Percentiles rank a stretch among this genome's conserved stretches.
Conservation (phyloP, 2,329 filamentous ascomycete genomes). For the Colletotrichum plurivorum region DNA sequence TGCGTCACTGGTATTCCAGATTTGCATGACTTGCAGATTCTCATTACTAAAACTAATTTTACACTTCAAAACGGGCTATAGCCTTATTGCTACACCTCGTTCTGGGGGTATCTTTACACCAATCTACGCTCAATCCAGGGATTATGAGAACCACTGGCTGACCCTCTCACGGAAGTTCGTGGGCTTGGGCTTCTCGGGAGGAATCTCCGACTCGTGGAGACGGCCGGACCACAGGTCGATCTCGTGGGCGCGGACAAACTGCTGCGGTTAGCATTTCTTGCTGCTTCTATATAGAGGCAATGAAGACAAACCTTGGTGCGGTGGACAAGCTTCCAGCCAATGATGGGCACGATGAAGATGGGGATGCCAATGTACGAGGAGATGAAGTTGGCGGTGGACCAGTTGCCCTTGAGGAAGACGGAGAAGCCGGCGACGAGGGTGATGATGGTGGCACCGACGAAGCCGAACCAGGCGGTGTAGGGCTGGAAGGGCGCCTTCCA, state of each 20-base stretch:
- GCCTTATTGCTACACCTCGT: not conserved
- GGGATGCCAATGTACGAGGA: conserved; percentile 77
- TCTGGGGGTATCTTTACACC: not conserved
- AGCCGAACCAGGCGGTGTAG: conserved; percentile 58
- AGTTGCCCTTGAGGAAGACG: conserved; percentile 73
- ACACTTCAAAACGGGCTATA: not conserved
- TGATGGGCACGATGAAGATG: conserved; percentile 65
- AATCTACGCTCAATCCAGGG: too few species aligned
- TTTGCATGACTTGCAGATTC: not conserved
- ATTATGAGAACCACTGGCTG: conserved; percentile 36
- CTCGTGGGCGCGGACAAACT: conserved; percentile 44
- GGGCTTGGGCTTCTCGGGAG: conserved; percentile 32
- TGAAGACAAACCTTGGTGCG: conserved; percentile 29
- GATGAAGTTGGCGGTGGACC: conserved; percentile 69
- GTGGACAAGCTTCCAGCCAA: conserved; percentile 55
- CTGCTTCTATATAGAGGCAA: not conserved
- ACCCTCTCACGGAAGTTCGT: conserved; percentile 29
- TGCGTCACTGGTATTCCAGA: too few species aligned
- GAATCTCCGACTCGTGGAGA: conserved; percentile 38
- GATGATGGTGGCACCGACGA: conserved; percentile 59
- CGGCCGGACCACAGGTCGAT: conserved; percentile 48
- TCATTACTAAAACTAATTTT: conserved; percentile 1
- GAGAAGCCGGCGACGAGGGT: conserved; percentile 72
- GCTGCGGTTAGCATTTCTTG: not conserved
- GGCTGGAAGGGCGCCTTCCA: conserved; percentile 62